phyloP scores from a whole-genome alignment of 768 basidiomycete genomes.

The Cytidiella melzeri region DNA sequence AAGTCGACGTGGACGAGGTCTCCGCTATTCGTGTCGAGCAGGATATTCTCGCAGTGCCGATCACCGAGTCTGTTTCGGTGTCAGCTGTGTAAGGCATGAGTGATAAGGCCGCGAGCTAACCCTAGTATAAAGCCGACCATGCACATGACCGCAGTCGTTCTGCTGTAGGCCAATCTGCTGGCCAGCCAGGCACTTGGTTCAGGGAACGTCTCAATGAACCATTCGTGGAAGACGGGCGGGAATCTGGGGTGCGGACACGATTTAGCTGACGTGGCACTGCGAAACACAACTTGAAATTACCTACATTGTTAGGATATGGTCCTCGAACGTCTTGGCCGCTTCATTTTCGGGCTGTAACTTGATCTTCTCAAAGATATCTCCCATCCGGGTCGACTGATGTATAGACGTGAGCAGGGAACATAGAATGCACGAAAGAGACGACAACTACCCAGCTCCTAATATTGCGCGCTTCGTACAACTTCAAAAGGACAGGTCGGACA shows the following conservation, averaged over 20 bases:
- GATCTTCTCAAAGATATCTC: slow-evolving; percentile 40
- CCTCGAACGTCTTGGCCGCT: slow-evolving; percentile 44
- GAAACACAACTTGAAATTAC: too few species aligned
- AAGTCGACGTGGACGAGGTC: slow-evolving; percentile 97
- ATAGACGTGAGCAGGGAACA: slow-evolving; percentile 50
- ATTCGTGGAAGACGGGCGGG: slow-evolving; percentile 89
- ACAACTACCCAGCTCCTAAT: slow-evolving; percentile 45
- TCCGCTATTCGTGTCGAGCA: slow-evolving; percentile 82
- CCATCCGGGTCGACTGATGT: slow-evolving; percentile 23
- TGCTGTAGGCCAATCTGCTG: slow-evolving; percentile 77
- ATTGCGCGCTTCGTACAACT: slow-evolving; percentile 52
- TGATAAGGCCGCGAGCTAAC: slow-evolving; percentile 37
- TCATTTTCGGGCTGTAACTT: slow-evolving; percentile 44
- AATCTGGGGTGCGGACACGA: slow-evolving; percentile 37
- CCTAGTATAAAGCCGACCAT: slow-evolving; percentile 98
- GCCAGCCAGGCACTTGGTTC: slow-evolving; percentile 94
- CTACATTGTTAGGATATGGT: slow-evolving; percentile 53
- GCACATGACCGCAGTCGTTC: slow-evolving; percentile 95
- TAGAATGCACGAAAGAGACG: slow-evolving; percentile 44
- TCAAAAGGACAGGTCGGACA: slow-evolving; percentile 66
- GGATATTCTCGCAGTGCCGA: slow-evolving; percentile 93
- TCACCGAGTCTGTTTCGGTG: slow-evolving; percentile 75
- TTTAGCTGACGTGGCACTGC: not conserved
- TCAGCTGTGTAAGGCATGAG: not conserved
- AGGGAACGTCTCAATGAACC: slow-evolving; percentile 96